Evolutionary conservation across 1,139 yeast genomes (phyloP).

Genomic region (Hyphopichia fennica): DNA sequence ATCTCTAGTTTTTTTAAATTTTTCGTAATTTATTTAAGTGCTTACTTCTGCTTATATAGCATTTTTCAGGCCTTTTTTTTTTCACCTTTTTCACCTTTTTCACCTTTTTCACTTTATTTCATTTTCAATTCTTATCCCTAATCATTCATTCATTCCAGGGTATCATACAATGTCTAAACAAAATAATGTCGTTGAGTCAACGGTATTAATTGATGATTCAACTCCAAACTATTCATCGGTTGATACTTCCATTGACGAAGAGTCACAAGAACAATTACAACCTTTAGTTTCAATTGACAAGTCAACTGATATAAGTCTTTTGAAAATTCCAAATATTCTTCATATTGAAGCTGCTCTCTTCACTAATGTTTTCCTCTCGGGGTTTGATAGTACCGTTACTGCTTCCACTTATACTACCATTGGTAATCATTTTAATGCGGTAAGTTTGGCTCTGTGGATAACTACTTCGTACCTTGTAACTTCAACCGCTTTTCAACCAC

Average conservation of each 20-base stretch:
- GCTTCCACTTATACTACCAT: conserved; percentile 33
- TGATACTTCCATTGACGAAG: not conserved
- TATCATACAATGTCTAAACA: not conserved
- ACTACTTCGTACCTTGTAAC: conserved; percentile 38
- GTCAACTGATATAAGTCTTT: not conserved
- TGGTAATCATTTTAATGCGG: conserved; percentile 36
- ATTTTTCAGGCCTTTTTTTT: no score
- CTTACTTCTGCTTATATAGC: no score
- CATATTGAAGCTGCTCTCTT: conserved; percentile 24
- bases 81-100: no score
- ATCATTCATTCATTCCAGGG: no score
- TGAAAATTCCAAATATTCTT: conserved; percentile 12
- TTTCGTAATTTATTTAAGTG: no score
- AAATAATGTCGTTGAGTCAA: not conserved
- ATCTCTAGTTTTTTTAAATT: no score
- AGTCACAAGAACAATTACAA: not conserved
- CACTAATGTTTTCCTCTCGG: conserved; percentile 27
- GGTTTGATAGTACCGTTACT: conserved; percentile 38
- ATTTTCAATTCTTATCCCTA: not conserved
- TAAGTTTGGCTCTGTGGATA: conserved; percentile 36
- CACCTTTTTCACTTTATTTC: no score
- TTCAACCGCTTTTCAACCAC: conserved; percentile 30
- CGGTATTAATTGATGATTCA: not conserved
- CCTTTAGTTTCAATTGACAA: no score
- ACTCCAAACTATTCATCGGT: not conserved